Evolutionary conservation across 2,329 filamentous ascomycete genomes (phyloP).

Genomic region (Neonectria neomacrospora): DNA sequence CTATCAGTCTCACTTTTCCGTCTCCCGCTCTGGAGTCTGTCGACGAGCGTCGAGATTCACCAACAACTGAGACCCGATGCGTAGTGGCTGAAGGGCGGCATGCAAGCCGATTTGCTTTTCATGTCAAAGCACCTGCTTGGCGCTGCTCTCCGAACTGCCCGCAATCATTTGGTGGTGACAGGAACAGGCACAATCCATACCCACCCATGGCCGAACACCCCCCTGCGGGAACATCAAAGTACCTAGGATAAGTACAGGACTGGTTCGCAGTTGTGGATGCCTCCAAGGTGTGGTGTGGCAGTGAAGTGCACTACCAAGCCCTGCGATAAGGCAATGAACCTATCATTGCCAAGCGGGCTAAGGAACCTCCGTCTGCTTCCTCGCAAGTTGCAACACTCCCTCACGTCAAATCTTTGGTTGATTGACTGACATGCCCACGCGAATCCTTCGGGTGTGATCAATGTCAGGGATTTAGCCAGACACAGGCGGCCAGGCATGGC

Average conservation of each 20-base stretch:
- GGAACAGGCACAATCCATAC: neutral
- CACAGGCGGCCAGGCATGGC: neutral
- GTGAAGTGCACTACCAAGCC: neutral
- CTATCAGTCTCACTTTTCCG: neutral
- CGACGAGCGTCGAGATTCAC: neutral
- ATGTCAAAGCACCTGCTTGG: neutral
- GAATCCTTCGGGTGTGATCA: neutral
- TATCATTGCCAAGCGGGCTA: neutral
- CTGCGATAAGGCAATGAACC: neutral
- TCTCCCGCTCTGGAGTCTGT: neutral
- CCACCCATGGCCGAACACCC: neutral
- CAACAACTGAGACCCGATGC: slow-evolving; percentile 1
- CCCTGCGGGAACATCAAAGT: slow-evolving; percentile 1
- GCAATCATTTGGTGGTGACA: neutral
- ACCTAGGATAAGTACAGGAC: too few species aligned
- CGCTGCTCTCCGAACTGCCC: neutral
- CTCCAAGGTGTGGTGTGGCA: neutral
- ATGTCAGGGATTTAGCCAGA: neutral
- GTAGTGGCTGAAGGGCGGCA: neutral
- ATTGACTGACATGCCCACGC: neutral
- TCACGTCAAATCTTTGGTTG: neutral
- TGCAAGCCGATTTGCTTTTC: neutral
- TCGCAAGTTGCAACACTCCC: neutral
- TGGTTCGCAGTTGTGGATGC: neutral
- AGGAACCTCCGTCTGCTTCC: neutral